Base-by-base conservation (phyloP, 108 stramenopile genomes). In the Licmophora abbreviata region DNA sequence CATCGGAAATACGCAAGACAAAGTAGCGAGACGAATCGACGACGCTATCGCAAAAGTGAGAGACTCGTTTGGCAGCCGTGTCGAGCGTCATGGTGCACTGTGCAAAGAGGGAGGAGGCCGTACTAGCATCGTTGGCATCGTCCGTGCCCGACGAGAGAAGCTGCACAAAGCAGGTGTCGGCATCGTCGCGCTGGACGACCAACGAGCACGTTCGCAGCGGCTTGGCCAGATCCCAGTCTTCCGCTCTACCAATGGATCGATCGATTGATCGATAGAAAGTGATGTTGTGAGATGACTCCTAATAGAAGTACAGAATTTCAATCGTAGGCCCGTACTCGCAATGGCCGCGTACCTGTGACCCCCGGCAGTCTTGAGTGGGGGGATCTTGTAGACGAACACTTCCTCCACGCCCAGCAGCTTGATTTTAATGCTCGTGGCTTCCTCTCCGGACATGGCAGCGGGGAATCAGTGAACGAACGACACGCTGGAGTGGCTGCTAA, bases 1-100 rank as follows among this genome's bases (percentile, higher is more conserved):
- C 68, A 54, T 91, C 82, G 14, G 54, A 47, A 35, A 86, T 83
- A 8, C 85, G 66, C 18, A 91, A 29, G 1, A 81, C 88, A 47
- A 85, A 91, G 53, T 86, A 91, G 24, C 88, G 57, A 1, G 77
- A 79, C 5, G 88, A 84, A 48, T 91, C 88, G 27, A 85, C 58
- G 1, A 76, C 82, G 18, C 77, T 56, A 34, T 81, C 67, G n/a
- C 86, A 82, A 64, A 71, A 84, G 61, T 84, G 80, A 12, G 14
- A 18, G 18, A 53, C 10, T n/a, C 25, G 14, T 23, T 11, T 8
- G 22, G 27, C 22, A 24, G n/a, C 25, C 14, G n/a, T 21, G 44
- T 21, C 25, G 3, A 24, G 14, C 3, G 22, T 46, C 4, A 46
- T 24, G 18, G 59, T 49, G 38, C 63, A 64, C 35, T 71, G 42